Evolutionary conservation across 75 land plant genomes (phyloP), one percentile per base, ranked within the genome.

Genomic region (Pseudotsuga menziesii): DNA sequence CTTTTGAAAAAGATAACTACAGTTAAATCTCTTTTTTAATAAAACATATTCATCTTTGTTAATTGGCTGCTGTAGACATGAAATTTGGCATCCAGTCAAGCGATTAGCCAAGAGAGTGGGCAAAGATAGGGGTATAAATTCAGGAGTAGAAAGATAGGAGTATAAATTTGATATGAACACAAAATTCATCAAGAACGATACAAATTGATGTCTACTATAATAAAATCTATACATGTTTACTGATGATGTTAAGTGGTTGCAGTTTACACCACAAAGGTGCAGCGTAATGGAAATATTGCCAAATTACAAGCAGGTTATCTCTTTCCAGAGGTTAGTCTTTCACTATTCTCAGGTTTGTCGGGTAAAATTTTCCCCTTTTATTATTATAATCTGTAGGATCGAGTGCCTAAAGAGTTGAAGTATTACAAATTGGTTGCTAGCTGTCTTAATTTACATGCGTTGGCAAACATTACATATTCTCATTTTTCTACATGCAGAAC

Each of bases 311-410:
- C 78, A 39, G 86, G 88, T 1, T 94, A 94, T 80, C 83, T 94
- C 39, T 94, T 94, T 81, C 92, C 94, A 32, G 95, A 94, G 88
- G 96, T 91, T 16, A 44, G 77, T 57, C 1, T 7, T 58, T 78
- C 27, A 70, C 19, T 76, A 20, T 70, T 29, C 32, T 44, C n/a
- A 67, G 23, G 14, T 77, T 20, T 16, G n/a, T 8, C 16, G 52
- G 16, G 12, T 62, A 4, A 62, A 26, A 20, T 22, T 36, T 36
- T 19, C 5, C 41, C 29, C n/a, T 36, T 66, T 6, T 41, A 44
- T 41, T 69, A 41, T 16, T 22, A 20, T 41, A n/a, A 69, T 41
- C 8, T 16, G 16, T 64, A 29, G 41, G 69, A 32, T 0, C 4
- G 15, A 64, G 48, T 69, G 72, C 72, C 9, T 69, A 20, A 36